phyloP scores from a whole-genome alignment of 2,329 filamentous ascomycete genomes.

The Epichloe scottii region DNA sequence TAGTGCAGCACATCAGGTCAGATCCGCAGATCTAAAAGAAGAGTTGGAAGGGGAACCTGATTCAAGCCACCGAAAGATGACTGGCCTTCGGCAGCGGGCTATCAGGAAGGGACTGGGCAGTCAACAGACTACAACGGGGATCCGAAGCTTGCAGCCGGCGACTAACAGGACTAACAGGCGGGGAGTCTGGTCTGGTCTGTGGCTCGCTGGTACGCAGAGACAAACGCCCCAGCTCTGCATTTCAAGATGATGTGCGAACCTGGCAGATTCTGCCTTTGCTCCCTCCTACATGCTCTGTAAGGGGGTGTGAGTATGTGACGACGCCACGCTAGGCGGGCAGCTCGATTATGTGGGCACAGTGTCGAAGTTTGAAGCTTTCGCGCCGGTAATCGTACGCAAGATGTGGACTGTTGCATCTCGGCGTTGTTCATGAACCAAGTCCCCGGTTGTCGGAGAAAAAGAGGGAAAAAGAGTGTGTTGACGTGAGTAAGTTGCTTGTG shows the following conservation, averaged over 20 bases:
- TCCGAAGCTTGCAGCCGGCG: not conserved
- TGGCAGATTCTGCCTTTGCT: not conserved
- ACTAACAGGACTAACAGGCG: slow-evolving; percentile 4
- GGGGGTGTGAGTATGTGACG: not conserved
- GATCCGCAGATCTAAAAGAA: not conserved
- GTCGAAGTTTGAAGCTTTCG: not conserved
- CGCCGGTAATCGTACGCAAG: not conserved
- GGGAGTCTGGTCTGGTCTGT: not conserved
- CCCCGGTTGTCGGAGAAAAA: not conserved
- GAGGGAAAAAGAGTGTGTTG: not conserved
- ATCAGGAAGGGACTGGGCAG: not conserved
- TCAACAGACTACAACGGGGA: not conserved
- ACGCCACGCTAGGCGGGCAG: slow-evolving; percentile 5
- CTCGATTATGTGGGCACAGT: not conserved
- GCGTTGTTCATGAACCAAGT: not conserved
- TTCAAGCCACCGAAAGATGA: slow-evolving; percentile 1
- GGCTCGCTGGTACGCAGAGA: not conserved
- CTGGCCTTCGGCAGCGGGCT: not conserved
- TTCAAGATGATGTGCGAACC: not conserved
- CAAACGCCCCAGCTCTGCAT: slow-evolving; percentile 7
- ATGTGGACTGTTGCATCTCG: not conserved
- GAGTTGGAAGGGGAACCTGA: not conserved
- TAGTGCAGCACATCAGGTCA: not conserved
- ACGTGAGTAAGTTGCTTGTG: not conserved
- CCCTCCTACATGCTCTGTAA: not conserved